A percentile compares a stretch with the other conserved stretches of the same genome.
These are phyloP conservation scores for Nannochloropsis oceanica DNA, from an alignment of 108 stramenopile species.

Conservation along the genomic window DNA sequence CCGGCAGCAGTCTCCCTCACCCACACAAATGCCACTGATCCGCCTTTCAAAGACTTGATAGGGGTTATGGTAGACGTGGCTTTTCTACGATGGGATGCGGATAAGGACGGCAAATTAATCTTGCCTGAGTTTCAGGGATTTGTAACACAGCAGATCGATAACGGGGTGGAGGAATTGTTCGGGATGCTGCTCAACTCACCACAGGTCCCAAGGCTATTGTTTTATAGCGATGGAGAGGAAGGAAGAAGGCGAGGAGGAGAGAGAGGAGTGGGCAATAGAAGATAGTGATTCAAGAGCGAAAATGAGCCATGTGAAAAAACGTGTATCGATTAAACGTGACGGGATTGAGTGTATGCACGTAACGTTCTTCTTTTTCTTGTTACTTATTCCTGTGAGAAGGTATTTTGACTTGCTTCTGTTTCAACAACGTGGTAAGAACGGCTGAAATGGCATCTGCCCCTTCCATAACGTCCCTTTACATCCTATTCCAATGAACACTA, in stretches of 20 bases:
- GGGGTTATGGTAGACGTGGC: background rate
- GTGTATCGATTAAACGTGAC: too few species aligned
- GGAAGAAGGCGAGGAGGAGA: background rate
- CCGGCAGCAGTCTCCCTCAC: background rate
- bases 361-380: too few species aligned
- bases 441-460: too few species aligned
- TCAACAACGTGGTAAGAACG: too few species aligned
- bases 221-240: background rate
- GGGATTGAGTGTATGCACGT: too few species aligned
- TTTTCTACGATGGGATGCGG: background rate
- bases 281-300: too few species aligned
- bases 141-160: background rate
- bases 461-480: too few species aligned
- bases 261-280: background rate
- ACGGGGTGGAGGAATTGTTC: background rate
- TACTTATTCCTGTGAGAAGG: too few species aligned
- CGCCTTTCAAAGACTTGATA: background rate
- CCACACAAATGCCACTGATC: background rate
- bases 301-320: too few species aligned
- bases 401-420: too few species aligned
- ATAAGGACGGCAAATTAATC: background rate
- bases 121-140: background rate
- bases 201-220: background rate
- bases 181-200: background rate
- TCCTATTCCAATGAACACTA: too few species aligned